Base-by-base conservation (phyloP, 2,329 filamentous ascomycete species). In the Huntiella bhutanensis region DNA sequence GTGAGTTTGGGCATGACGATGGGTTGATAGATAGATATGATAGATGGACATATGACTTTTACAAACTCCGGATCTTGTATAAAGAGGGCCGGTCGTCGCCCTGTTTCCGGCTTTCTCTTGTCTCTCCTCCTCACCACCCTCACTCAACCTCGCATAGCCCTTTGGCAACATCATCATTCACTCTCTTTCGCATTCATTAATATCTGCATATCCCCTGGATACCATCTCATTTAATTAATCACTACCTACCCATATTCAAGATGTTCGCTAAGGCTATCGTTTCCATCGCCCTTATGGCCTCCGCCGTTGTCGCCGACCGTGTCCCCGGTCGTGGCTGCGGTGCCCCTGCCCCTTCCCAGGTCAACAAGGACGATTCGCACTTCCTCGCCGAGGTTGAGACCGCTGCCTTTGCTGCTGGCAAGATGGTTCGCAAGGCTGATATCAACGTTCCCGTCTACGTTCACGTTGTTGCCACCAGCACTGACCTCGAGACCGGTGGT, bases 391-490 rank as follows among this genome's bases (percentile, higher is more conserved):
- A 45, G 33, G 22, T 53, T 41, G 54, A 55, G 47, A 49, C 38
- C 15, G 41, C 41, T 16, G 36, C 47, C 32, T 36, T 48, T 39
- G 52, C 54, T 36, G 52, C 53, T 12, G 48, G 44, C 13, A 49
- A 41, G 37, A 28, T 46, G 8, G 43, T 50, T 19, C 50, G 51
- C 32, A 35, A 40, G 13, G 54, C 56, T 4, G 54, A 52, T 36
- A 53, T 60, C 52, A 57, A 49, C 45, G 54, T 63, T 35, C 55
- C 59, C 36, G 54, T 58, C 38, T 62, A 63, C 52, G 59, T 63
- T 52, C 60, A 63, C 53, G 56, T 63, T 15, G 55, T 63, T 43
- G 57, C 61, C n/a, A 49, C 55, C 3, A 57, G 56, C 8, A 53
- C 41, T n/a, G 51, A 54, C 2, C 44, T 54, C 13, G 49, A 48